Evolutionary conservation across 495 filamentous ascomycete genomes (phyloP), one percentile per base, ranked within the genome.

Genomic region (Aeminium ludgeri): DNA sequence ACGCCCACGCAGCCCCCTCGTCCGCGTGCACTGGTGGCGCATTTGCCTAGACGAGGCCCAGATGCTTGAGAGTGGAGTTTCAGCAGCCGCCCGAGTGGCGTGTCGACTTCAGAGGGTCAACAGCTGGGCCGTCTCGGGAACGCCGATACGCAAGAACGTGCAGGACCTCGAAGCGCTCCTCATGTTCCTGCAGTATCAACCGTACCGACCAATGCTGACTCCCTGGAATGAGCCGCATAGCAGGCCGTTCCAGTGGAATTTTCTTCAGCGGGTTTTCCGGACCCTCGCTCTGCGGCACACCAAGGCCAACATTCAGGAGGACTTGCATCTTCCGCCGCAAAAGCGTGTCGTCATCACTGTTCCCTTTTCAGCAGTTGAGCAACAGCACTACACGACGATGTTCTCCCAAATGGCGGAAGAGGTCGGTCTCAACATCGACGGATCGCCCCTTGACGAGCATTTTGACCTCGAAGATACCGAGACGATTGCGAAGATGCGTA

Each of bases 41-140:
- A 74, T 94, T 1, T 87, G 84, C 45, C 70, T 95, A 2, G 89
- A 97, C 54, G 89, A 95, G 58, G 89, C 86, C 2, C 89, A 97
- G 55, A 93, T 93, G 80, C 71, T 95, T 27, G 87, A 93, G 42
- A 84, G 72, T 45, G 84, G 83, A 36, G 73, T 87, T 6, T 86
- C 74, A 54, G 78, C 80, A 42, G 82, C 87, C 12, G 85, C 89
- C 1, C 72, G 68, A 45, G 70, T 94, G 25, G 86, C 87, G 13
- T 66, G 75, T 19, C 58, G 76, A 16, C 82, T 97, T 45, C 85
- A 86, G 39, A 68, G 87, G 18, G 56, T 80, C 44, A 87, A 89
- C 59, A 74, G 84, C 8, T 95, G 89, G 89, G 83, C 74, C 19
- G 74, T 97, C n/a, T 85, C 84, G 2, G 89, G 87, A 15, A 97